Base-by-base conservation (phyloP, 306 rosid species). In the Acacia melanoxylon region DNA sequence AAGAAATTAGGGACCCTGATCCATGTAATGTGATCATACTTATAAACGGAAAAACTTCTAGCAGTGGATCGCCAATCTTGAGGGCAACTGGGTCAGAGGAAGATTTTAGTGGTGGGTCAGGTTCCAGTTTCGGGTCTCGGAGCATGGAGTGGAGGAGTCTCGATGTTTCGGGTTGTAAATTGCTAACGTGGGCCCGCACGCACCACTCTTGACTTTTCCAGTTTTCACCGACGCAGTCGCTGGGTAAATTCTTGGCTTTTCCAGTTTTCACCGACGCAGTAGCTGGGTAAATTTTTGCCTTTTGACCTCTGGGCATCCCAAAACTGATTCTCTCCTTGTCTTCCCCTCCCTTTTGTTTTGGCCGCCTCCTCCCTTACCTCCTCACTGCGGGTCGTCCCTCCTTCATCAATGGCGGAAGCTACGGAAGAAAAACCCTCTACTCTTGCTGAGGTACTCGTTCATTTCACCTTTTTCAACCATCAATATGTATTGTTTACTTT, bases 401-500 rank as follows among this genome's bases (percentile, higher is more conserved):
- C 81, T 46, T 68, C 89, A 73, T 79, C 91, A 65, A 92, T 92
- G 97, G 92, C 97, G 84, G 94, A 89, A 72, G 65, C 87, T 52
- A 78, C 81, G 68, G 66, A 75, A 44, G 82, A 84, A 62, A 80
- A 86, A 31, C 37, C 75, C 76, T 81, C 44, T 40, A 54, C 93
- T 69, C 86, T 92, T 1, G 82, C 92, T n/a, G 92, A 92, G 97
- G 97, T 92, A 79, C 27, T 22, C 61, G 33, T 46, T 52, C 56
- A 4, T 35, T 13, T 27, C 59, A 58, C 0, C 0, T 8, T 7
- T 4, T 37, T 17, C 4, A 24, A 37, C 16, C 19, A 33, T 63
- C 48, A 8, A 7, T 37, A 49, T 72, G 15, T 19, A 6, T 37
- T 4, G 14, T 54, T 80, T 49, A n/a, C 20, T 48, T 76, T 3